Conservation (phyloP, 495 filamentous ascomycete species). For the Aspergillus heteromorphus region DNA sequence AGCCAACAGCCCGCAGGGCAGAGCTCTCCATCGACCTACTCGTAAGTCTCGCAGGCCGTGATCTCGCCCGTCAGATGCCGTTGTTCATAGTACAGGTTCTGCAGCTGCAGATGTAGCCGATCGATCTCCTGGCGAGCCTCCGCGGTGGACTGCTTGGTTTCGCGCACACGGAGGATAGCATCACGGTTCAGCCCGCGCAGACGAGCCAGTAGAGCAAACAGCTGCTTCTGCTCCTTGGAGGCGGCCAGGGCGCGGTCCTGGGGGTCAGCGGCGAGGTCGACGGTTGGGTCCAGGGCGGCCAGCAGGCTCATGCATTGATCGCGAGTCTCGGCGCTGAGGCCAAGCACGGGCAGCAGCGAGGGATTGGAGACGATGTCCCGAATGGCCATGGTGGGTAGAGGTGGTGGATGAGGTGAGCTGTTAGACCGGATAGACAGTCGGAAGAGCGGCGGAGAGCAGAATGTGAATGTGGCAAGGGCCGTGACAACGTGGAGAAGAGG, state of each 20-base stretch:
- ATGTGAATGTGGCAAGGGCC: neutral
- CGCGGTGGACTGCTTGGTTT: slow-evolving; percentile 80
- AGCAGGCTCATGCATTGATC: slow-evolving; percentile 71
- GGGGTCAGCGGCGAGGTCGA: slow-evolving; percentile 29
- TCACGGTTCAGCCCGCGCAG: slow-evolving; percentile 78
- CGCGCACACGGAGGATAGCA: slow-evolving; percentile 71
- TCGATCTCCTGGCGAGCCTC: slow-evolving; percentile 90
- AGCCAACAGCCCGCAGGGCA: neutral
- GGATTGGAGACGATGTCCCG: slow-evolving; percentile 65
- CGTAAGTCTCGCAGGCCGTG: slow-evolving; percentile 80
- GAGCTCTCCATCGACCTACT: slow-evolving; percentile 52
- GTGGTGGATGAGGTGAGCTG: slow-evolving; percentile 1
- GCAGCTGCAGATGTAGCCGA: slow-evolving; percentile 80
- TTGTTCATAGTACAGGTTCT: slow-evolving; percentile 97
- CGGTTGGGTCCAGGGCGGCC: slow-evolving; percentile 48
- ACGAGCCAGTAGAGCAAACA: slow-evolving; percentile 73
- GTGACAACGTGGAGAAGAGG: slow-evolving; percentile 15
- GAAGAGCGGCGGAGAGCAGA: neutral
- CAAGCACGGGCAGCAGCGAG: slow-evolving; percentile 63
- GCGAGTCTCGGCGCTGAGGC: slow-evolving; percentile 62
- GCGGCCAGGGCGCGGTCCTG: slow-evolving; percentile 55
- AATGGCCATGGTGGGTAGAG: slow-evolving; percentile 37
- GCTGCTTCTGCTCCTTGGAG: slow-evolving; percentile 71
- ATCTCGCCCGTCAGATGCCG: slow-evolving; percentile 88
- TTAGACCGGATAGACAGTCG: slow-evolving; percentile 1